Base-by-base conservation (phyloP, 257 asterid genomes). In the Solanum tacnaense region DNA sequence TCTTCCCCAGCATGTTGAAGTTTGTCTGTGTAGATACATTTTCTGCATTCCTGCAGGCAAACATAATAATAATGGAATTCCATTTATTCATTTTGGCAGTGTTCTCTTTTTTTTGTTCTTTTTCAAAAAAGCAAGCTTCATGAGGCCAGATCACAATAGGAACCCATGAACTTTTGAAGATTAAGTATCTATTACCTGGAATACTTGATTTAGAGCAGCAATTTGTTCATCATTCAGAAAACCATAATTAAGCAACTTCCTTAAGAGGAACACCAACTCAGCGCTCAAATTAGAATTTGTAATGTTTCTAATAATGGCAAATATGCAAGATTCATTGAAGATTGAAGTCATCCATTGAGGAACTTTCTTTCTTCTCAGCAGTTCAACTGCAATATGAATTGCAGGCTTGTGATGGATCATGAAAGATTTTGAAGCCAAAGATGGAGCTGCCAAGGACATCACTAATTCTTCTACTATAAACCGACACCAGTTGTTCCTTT, bases 381-480 rank as follows among this genome's bases (percentile, higher is more conserved):
- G 90, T 74, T 96, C 93, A 70, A 90, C 91, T 16, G 98, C 96
- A 75, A 96, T 89, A 88, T 88, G 91, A 85, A 93, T 72, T 70
- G 95, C 94, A 8, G 99, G 98, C 90, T 91, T 94, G 91, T 92
- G 95, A 89, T 94, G 92, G 67, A 90, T 86, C 89, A 65, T 86
- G 88, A 91, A 91, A 36, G 91, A 84, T 86, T 91, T 92, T 76
- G 96, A 90, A 13, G 95, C 91, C 87, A 94, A 52, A 87, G 90
- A 90, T 75, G 99, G 96, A 87, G 93, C 89, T 29, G 93, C 93
- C 89, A 97, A 89, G 60, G 94, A 93, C 94, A 95, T 91, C 72
- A 91, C 97, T 81, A 97, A 90, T 92, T 97, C 98, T 90, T 97
- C 99, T 90, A 96, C 92, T 68, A 97, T 93, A 92, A 97, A 82